Conservation (phyloP, 1,284 basidiomycete species). For the Papiliotrema laurentii region DNA sequence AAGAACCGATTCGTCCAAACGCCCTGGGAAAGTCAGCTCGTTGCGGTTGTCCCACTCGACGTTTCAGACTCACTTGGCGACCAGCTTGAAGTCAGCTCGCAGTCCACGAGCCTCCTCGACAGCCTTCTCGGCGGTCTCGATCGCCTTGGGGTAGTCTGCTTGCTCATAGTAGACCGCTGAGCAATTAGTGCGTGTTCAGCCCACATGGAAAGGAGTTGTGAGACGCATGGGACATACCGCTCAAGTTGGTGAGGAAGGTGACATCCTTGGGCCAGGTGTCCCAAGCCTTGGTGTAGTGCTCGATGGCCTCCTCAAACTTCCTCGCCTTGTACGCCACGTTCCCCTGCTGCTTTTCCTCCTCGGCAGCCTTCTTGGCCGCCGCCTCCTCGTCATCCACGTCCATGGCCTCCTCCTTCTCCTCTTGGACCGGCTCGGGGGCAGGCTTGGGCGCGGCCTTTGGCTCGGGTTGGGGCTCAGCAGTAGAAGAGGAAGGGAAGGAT, state of each 20-base stretch:
- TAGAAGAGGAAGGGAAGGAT: constrained; percentile 13
- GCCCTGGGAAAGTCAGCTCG: constrained; percentile 56
- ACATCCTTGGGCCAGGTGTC: constrained; percentile 89
- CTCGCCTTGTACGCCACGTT: constrained; percentile 80
- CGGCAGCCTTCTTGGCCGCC: constrained; percentile 66
- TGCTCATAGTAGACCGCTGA: constrained; percentile 92
- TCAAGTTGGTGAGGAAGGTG: constrained; percentile 85
- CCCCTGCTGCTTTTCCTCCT: constrained; percentile 72
- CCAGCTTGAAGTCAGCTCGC: constrained; percentile 56
- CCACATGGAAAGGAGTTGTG: constrained; percentile 2
- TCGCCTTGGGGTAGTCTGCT: constrained; percentile 82
- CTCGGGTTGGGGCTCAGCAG: constrained; percentile 41
- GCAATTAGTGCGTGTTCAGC: too few relatives aligned
- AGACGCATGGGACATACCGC: constrained; percentile 54
- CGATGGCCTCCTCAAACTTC: constrained; percentile 67
- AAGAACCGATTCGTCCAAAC: constrained; percentile 80
- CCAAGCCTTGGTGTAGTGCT: constrained; percentile 82
- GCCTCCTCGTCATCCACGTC: constrained; percentile 66
- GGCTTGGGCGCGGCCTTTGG: constrained; percentile 50
- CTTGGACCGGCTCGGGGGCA: constrained; percentile 43
- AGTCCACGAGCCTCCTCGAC: constrained; percentile 80
- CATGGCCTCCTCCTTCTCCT: constrained; percentile 59
- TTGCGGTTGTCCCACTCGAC: neutral
- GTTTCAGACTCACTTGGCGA: constrained; percentile 50
- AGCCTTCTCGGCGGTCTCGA: constrained; percentile 89